Base-by-base conservation (phyloP, 768 basidiomycete species). In the Tricholoma flavovirens region DNA sequence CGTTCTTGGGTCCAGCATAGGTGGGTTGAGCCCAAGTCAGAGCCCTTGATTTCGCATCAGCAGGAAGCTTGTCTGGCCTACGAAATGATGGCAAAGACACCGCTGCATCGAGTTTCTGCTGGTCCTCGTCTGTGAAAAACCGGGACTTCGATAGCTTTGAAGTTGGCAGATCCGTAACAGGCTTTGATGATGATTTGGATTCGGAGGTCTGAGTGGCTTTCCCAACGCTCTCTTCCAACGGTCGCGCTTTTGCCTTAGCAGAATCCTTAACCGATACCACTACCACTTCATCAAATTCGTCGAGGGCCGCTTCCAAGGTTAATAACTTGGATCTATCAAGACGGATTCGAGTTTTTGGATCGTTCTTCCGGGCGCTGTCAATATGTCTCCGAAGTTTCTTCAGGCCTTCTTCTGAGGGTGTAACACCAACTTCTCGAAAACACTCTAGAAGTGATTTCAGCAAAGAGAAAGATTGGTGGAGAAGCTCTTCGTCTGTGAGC, bases 401-500 rank as follows among this genome's bases (percentile, higher is more conserved):
- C n/a, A 92, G 66, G 2, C 80, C 81, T 17, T 71, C 74, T 24
- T 81, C 73, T 4, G 75, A 74, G 1, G 88, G 92, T 2, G 69
- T 74, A 3, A 85, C 73, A 5, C 74, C 69, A 2, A 82, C 81
- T 45, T 84, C 81, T 51, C 80, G 79, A 72, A 97, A 93, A 57
- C 88, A 83, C 17, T 82, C 80, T 50, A 98, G 75, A 24, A 98
- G 77, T 11, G 84, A 81, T 64, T 90, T 85, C 21, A 98, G 74
- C 19, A 98, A 77, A 50, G 89, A 77, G 60, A 91, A 93, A 0
- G 93, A 88, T 63, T 95, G 92, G 69, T 94, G 87, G 2, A 98
- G 75, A 5, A 97, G 78, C 66, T 98, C 96, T 62, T 87, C 81
- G 69, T 98, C 93, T 11, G 94, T 98, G 33, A 98, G 77, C 22